These are phyloP conservation scores for Wallacemonas sp. DNA, from an alignment of 208 protist species.

Conservation along the genomic window DNA sequence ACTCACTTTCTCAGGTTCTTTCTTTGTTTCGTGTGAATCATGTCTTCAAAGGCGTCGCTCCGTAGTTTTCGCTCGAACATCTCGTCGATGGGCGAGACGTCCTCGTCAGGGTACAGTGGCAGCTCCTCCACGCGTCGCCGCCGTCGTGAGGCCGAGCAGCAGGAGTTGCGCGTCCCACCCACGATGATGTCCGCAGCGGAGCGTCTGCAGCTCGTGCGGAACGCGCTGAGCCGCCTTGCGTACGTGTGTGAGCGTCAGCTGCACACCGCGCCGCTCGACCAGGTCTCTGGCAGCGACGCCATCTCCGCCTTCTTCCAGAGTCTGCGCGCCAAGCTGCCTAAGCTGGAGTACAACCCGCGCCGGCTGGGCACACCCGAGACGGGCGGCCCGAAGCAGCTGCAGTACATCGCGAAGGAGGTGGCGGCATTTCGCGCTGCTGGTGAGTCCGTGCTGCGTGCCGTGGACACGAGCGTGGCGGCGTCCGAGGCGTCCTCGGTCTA, in stretches of 20 bases:
- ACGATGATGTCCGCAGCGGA: slow-evolving; percentile 70
- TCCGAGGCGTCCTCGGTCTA: slow-evolving; percentile 51
- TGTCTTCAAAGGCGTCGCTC: slow-evolving; percentile 66
- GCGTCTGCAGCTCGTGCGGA: slow-evolving; percentile 72
- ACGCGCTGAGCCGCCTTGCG: slow-evolving; percentile 71
- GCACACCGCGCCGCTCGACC: slow-evolving; percentile 68
- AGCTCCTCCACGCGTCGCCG: slow-evolving; percentile 47
- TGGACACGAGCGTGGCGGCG: slow-evolving; percentile 24
- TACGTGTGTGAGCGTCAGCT: slow-evolving; percentile 74
- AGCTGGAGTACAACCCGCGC: slow-evolving; percentile 62
- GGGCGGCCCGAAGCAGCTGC: slow-evolving; percentile 55
- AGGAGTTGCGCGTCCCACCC: slow-evolving; percentile 47
- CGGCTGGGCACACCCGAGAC: slow-evolving; percentile 38
- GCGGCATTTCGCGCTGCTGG: slow-evolving; percentile 25
- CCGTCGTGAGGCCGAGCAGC: slow-evolving; percentile 25
- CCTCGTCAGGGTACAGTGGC: slow-evolving; percentile 46
- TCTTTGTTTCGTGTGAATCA: slow-evolving; percentile 16
- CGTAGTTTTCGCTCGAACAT: slow-evolving; percentile 51
- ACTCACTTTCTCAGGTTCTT: no score
- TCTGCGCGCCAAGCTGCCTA: slow-evolving; percentile 50
- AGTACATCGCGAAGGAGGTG: slow-evolving; percentile 52
- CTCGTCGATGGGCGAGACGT: slow-evolving; percentile 61
- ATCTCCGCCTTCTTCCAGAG: slow-evolving; percentile 53
- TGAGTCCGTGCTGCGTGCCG: slow-evolving; percentile 19
- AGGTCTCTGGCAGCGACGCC: slow-evolving; percentile 40